A percentile compares a stretch with the other conserved stretches of the same genome.
Conservation (phyloP, 2,329 filamentous ascomycete genomes). For the Ambrosiella xylebori region DNA sequence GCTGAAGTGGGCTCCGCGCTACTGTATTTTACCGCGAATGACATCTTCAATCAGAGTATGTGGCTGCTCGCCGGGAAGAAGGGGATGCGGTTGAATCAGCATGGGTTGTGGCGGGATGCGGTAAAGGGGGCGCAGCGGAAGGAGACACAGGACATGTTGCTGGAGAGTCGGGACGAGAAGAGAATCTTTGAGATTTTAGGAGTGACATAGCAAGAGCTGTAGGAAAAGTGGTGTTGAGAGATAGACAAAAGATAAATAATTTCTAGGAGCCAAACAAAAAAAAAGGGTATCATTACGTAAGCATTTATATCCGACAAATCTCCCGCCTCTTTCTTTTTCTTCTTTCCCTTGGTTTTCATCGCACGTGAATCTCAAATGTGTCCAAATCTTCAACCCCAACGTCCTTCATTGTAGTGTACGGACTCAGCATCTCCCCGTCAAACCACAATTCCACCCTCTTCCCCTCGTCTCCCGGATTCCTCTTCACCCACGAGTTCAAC, state of each 20-base stretch:
- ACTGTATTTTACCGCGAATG: constrained; percentile 92
- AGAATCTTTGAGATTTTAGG: constrained; percentile 67
- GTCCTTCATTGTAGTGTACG: constrained; percentile 41
- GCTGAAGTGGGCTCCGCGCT: constrained; percentile 67
- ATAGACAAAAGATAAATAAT: background rate
- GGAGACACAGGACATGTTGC: constrained; percentile 47
- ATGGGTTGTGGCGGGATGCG: constrained; percentile 57
- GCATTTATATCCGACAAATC: background rate
- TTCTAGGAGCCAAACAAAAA: background rate
- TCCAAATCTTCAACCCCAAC: constrained; percentile 62
- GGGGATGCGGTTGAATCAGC: constrained; percentile 71
- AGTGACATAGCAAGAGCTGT: constrained; percentile 68
- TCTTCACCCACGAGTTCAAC: constrained; percentile 40
- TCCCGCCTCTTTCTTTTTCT: background rate
- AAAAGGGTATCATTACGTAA: background rate
- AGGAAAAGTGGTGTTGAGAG: constrained; percentile 54
- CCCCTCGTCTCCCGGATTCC: constrained; percentile 32
- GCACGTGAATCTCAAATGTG: constrained; percentile 53
- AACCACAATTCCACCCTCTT: constrained; percentile 47
- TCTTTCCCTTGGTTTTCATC: background rate
- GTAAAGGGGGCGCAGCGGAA: constrained; percentile 42
- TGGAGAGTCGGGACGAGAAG: constrained; percentile 61
- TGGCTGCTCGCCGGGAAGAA: constrained; percentile 63
- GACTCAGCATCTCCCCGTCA: constrained; percentile 56
- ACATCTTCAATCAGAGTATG: constrained; percentile 83